phyloP scores from a whole-genome alignment of 2,329 filamentous ascomycete species.

The Ophiosphaerella herpotricha region DNA sequence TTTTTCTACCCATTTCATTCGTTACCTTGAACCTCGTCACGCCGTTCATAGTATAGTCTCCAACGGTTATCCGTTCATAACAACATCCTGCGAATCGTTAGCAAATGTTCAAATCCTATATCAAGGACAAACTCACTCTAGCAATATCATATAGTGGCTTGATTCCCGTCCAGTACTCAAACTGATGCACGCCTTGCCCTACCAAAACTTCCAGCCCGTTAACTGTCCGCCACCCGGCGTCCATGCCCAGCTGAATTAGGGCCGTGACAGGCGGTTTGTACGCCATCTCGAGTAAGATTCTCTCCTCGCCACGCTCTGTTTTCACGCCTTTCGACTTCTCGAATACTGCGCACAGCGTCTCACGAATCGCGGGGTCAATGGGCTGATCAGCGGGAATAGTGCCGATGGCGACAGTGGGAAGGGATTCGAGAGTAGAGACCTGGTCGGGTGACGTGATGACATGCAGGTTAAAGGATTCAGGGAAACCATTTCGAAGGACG shows the following conservation, averaged over 20 bases:
- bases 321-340: slow-evolving; percentile 35
- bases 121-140: slow-evolving; percentile 52
- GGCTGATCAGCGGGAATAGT: slow-evolving; percentile 89
- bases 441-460: slow-evolving; percentile 56
- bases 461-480: slow-evolving; percentile 69
- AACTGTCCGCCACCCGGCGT: slow-evolving; percentile 79
- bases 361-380: slow-evolving; percentile 72
- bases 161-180: slow-evolving; percentile 84
- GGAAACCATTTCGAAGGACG: slow-evolving; percentile 73
- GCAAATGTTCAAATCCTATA: not conserved
- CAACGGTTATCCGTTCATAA: slow-evolving; percentile 13
- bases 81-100: slow-evolving; percentile 18
- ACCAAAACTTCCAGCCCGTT: slow-evolving; percentile 87
- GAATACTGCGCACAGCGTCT: slow-evolving; percentile 64
- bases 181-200: slow-evolving; percentile 85
- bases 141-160: slow-evolving; percentile 73
- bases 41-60: not conserved
- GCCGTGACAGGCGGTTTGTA: slow-evolving; percentile 87
- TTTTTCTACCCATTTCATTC: not conserved
- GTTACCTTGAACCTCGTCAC: not conserved
- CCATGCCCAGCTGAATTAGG: slow-evolving; percentile 80
- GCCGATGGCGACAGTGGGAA: slow-evolving; percentile 77
- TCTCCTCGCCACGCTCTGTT: slow-evolving; percentile 34
- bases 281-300: slow-evolving; percentile 86
- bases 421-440: slow-evolving; percentile 51